Conservation (phyloP, 176 grass and related monocot species). For the Eremochloa ophiuroides region DNA sequence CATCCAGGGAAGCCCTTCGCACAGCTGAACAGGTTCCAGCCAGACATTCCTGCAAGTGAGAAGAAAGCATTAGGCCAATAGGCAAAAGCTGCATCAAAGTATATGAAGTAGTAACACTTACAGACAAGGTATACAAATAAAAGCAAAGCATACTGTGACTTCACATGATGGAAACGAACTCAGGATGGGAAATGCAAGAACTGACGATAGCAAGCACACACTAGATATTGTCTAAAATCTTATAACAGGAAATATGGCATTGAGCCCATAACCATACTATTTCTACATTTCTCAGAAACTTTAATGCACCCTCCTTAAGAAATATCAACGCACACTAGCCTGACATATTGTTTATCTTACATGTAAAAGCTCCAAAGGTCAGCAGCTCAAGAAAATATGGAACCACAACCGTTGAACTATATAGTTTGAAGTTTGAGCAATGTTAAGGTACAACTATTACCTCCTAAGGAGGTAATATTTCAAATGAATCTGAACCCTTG, state of each 20-base stretch:
- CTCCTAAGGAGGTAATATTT: too few relatives aligned
- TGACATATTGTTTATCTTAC: not conserved
- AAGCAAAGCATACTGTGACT: not conserved
- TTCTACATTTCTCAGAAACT: not conserved
- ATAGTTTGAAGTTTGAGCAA: too few relatives aligned
- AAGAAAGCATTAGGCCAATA: not conserved
- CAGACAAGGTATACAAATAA: not conserved
- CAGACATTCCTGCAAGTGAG: conserved; percentile 16
- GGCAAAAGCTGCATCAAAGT: not conserved
- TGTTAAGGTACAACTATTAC: too few relatives aligned
- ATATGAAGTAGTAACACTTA: not conserved
- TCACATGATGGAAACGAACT: not conserved
- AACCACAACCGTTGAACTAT: not conserved
- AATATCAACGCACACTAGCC: not conserved
- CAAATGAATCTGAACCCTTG: too few relatives aligned
- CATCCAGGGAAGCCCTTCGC: conserved; percentile 21
- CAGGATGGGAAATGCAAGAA: not conserved
- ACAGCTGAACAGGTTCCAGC: conserved; percentile 14
- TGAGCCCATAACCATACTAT: not conserved
- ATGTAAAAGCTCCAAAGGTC: not conserved
- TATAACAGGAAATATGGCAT: not conserved
- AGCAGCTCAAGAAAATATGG: not conserved
- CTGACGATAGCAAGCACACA: not conserved
- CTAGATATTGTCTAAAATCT: not conserved
- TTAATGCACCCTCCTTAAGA: not conserved